Evolutionary conservation across 2,329 filamentous ascomycete genomes (phyloP).

Genomic region (Exophiala spinifera): DNA sequence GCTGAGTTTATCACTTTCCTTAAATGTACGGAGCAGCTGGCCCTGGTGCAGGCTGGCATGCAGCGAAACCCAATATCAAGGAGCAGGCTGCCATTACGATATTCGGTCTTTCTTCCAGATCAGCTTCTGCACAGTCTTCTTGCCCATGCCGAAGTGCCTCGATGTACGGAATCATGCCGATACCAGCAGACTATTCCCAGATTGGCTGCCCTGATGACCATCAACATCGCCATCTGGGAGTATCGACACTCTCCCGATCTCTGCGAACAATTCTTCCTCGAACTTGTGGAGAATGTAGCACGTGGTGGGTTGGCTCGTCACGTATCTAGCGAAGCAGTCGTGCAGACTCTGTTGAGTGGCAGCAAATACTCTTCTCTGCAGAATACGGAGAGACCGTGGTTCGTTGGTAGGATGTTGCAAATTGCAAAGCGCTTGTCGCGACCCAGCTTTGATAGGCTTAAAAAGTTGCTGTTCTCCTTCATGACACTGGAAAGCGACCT

Average conservation of each 20-base stretch:
- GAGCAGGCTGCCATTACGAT: conserved; percentile 27
- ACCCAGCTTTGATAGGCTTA: conserved; percentile 37
- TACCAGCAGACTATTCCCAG: conserved; percentile 41
- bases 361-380: conserved; percentile 31
- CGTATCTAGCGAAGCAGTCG: conserved; percentile 39
- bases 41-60: conserved; percentile 31
- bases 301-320: conserved; percentile 38
- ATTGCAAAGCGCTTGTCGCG: conserved; percentile 37
- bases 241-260: conserved; percentile 34
- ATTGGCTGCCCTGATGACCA: conserved; percentile 36
- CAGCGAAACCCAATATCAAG: conserved; percentile 21
- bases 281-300: conserved; percentile 33
- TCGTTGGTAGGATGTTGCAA: conserved; percentile 41
- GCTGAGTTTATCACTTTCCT: conserved; percentile 40
- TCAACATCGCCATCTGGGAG: conserved; percentile 42
- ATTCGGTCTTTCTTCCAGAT: conserved; percentile 32
- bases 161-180: conserved; percentile 36
- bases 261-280: conserved; percentile 36
- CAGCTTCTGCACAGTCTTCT: conserved; percentile 37
- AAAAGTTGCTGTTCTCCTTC: conserved; percentile 37
- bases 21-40: conserved; percentile 38
- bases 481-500: conserved; percentile 33
- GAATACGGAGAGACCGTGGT: conserved; percentile 37
- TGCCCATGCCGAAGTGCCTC: conserved; percentile 33
- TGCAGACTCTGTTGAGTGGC: conserved; percentile 40